phyloP scores from a whole-genome alignment of 2,329 filamentous ascomycete species.

The Penicillium glabrum region DNA sequence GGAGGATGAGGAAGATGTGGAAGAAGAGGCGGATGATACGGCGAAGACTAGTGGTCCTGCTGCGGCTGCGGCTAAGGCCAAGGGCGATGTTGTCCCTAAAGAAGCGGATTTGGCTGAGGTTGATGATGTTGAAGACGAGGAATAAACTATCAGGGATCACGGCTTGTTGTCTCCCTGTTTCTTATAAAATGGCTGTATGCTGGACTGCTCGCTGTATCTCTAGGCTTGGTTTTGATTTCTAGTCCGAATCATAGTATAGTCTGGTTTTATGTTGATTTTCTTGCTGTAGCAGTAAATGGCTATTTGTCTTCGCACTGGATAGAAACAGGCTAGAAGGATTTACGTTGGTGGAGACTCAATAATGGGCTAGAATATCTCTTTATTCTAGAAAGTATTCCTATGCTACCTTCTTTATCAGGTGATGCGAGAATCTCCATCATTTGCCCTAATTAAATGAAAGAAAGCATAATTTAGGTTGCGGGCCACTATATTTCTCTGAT shows the following conservation, averaged over 20 bases:
- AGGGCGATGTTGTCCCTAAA: slow-evolving; percentile 30
- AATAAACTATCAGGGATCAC: not conserved
- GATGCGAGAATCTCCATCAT: too few species aligned
- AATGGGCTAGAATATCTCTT: too few species aligned
- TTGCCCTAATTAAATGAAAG: too few species aligned
- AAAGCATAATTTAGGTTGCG: too few species aligned
- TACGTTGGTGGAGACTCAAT: too few species aligned
- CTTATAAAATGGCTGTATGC: not conserved
- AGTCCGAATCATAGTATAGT: not conserved
- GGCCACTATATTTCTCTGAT: too few species aligned
- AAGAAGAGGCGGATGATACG: slow-evolving; percentile 30
- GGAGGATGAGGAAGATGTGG: slow-evolving; percentile 17
- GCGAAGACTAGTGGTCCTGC: slow-evolving; percentile 35
- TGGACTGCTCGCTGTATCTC: not conserved
- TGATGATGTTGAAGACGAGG: slow-evolving; percentile 27
- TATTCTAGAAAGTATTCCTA: too few species aligned
- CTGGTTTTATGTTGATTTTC: not conserved
- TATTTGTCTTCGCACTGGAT: too few species aligned
- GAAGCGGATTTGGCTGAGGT: slow-evolving; percentile 32
- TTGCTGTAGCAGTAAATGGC: not conserved
- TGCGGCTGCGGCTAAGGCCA: slow-evolving; percentile 33
- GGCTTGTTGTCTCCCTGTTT: not conserved
- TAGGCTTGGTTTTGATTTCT: not conserved
- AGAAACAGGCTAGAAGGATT: too few species aligned
- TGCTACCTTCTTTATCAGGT: too few species aligned